Evolutionary conservation across 345 rosid species (phyloP), one percentile per base, ranked within the genome.

Genomic region (Lenwebbia sp.): DNA sequence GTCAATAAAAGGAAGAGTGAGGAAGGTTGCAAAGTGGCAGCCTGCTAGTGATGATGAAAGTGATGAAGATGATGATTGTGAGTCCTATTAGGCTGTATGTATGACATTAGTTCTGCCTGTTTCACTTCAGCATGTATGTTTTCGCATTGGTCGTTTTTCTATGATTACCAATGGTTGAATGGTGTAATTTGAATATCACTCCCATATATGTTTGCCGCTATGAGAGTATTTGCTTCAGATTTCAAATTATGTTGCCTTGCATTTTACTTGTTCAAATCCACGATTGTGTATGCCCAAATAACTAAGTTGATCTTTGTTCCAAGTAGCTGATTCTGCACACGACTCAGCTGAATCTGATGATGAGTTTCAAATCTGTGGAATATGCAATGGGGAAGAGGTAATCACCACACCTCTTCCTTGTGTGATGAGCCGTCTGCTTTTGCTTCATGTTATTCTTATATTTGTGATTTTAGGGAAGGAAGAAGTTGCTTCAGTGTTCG

Each of bases 321-420:
- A 88, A 91, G 93, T 94, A 97, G 99, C 93, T 89, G 99, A 94
- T 74, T 94, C 99, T 90, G 94, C 88, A 22, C 91, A 89, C 37
- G 98, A 94, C 78, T 95, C 99, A 86, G 87, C 92, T 83, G 99
- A 95, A 91, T 97, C 99, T 54, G 98, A 96, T 92, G 99, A 97
- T 40, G 99, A 97, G 92, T 97, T 96, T 94, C 99, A 96, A 92
- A 96, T 97, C 82, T 97, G 99, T 89, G 96, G 92, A 88, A 93
- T 97, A 85, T 97, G 99, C 95, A 97, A 91, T 85, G 84, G 87
- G 86, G 99, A 97, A 92, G 98, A 92, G 98, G 99, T 97, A 93
- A 88, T 82, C 51, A 75, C 14, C 89, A 86, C 84, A 85, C 78
- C 74, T 62, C 75, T 37, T 40, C 53, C 51, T 62, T 51, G 75